Evolutionary conservation across 2,329 filamentous ascomycete genomes (phyloP), one percentile per base, ranked within the genome.

Genomic region (Rachicladosporium sp.): DNA sequence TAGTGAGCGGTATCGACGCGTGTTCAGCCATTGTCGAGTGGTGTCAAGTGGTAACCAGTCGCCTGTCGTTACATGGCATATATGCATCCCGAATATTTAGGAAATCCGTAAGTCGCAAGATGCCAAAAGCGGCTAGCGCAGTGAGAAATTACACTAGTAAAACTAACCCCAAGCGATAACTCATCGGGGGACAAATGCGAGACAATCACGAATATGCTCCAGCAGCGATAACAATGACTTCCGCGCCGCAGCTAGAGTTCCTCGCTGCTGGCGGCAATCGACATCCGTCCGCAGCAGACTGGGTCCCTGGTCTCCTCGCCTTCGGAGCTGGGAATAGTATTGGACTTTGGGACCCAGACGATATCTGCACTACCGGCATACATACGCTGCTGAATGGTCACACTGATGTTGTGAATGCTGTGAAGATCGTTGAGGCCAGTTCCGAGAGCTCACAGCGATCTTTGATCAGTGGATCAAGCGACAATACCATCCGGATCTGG

Each of bases 281-380:
- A 52, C 85, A 96, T 54, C 82, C 89, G 11, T 79, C 81, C 10
- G 83, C 86, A 21, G 88, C 89, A 21, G 89, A 96, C 64, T 98
- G 91, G 91, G 65, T 71, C 11, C 55, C 59, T 46, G 83, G 82
- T 7, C 58, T 87, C 33, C 69, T 98, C 39, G 91, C 87, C 23
- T 98, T 85, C 65, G 91, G 91, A 27, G 81, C 88, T 6, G 85
- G 93, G 61, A 78, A 80, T 50, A 91, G 91, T 63, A 73, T 98
- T 51, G 89, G 87, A 33, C 58, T 96, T 31, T 98, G 91, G 91
- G 70, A 78, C 56, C 87, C 87, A 10, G 41, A 73, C 62, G 65
- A 71, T 42, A 47, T 55, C 23, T 50, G 58, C 21, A 51, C 66
- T 15, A 56, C 53, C 11, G 88, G 89, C 4, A 68, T 94, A 9